Conservation (phyloP, 805 yeast genomes). For the Kodamaea kakaduensis region DNA sequence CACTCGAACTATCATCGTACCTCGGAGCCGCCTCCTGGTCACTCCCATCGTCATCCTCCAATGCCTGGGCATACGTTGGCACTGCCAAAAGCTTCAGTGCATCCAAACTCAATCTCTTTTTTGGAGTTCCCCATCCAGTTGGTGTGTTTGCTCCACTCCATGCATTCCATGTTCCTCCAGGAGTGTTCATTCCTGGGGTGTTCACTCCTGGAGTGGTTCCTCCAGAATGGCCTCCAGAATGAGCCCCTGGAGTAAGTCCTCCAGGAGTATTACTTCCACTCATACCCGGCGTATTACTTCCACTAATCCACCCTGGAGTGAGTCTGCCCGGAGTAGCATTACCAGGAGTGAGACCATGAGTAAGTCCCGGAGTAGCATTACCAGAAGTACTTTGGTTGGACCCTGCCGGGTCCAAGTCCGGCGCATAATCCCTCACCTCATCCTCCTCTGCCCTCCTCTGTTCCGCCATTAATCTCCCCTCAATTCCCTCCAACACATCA, state of each 20-base stretch:
- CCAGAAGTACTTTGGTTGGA: too few relatives aligned
- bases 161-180: constrained; percentile 1
- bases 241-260: too few relatives aligned
- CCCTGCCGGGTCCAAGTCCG: too few relatives aligned
- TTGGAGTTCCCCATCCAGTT: background rate
- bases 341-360: too few relatives aligned
- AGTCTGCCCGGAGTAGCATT: background rate
- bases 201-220: too few relatives aligned
- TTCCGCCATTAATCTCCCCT: background rate
- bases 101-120: constrained; percentile 15
- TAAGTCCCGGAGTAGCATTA: background rate
- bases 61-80: constrained; percentile 39
- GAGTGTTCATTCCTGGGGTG: too few relatives aligned
- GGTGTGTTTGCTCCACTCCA: background rate
- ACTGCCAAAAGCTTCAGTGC: constrained; percentile 24
- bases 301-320: background rate
- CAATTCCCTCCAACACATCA: constrained; percentile 2
- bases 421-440: background rate
- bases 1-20: constrained; percentile 11
- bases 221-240: too few relatives aligned
- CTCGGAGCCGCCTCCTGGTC: constrained; percentile 16
- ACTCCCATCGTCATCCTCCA: constrained; percentile 34
- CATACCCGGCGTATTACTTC: background rate
- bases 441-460: background rate
- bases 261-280: background rate